Evolutionary conservation across 2,329 filamentous ascomycete species (phyloP).

Genomic region (Colletotrichum paranaense): DNA sequence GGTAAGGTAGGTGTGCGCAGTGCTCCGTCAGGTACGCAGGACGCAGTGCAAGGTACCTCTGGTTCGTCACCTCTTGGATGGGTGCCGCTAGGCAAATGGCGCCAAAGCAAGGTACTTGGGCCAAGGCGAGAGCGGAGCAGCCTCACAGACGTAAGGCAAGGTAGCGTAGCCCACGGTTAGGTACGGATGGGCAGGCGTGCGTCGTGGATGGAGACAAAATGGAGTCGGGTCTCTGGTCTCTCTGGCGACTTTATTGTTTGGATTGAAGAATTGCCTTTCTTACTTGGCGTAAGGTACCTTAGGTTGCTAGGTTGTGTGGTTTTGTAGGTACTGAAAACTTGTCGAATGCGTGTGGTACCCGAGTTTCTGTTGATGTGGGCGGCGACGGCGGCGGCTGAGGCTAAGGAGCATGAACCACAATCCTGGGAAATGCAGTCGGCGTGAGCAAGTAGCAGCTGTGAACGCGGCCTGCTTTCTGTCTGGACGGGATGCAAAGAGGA

Average conservation of each 20-base stretch:
- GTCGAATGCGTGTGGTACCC: not conserved
- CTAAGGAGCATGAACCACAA: not conserved
- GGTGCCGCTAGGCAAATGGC: conserved; percentile 3
- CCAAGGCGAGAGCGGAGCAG: not conserved
- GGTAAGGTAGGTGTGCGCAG: not conserved
- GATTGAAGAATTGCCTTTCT: too few species aligned
- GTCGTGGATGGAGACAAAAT: not conserved
- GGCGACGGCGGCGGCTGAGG: not conserved
- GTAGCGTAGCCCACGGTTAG: not conserved
- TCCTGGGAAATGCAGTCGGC: not conserved
- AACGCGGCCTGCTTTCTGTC: conserved; percentile 14
- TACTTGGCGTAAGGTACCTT: too few species aligned
- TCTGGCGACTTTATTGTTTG: not conserved
- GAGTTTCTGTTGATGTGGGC: conserved; percentile 14
- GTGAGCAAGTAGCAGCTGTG: not conserved
- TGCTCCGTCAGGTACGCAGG: too few species aligned
- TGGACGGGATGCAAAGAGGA: not conserved
- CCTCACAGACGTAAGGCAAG: not conserved
- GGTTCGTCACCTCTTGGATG: conserved; percentile 12
- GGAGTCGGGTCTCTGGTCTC: not conserved
- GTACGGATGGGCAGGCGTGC: not conserved
- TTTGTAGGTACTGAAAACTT: not conserved
- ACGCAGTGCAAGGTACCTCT: conserved; percentile 1
- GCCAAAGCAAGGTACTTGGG: not conserved
- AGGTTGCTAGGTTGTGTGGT: too few species aligned